Conservation (phyloP, 345 rosid species). For the Zanthoxylum bungeanum region DNA sequence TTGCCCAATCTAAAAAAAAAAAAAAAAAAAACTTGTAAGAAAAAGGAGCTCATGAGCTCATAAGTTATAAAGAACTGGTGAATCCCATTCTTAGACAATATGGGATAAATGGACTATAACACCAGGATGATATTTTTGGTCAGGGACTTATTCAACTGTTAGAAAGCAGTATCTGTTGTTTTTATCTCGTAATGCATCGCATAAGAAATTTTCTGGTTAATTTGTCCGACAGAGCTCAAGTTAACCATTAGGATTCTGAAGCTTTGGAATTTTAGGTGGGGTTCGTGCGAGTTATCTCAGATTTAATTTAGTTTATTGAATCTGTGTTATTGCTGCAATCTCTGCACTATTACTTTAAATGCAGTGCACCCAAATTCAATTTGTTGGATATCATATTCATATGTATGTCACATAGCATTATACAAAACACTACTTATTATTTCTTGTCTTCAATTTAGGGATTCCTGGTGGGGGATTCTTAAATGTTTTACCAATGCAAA, state of each 20-base stretch:
- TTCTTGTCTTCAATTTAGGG: background rate
- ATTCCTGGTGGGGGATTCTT: background rate
- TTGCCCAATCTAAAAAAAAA: no score
- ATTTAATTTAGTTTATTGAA: background rate
- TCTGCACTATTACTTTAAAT: background rate
- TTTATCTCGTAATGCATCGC: no score
- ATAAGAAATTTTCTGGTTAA: background rate
- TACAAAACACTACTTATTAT: background rate
- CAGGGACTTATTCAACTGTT: background rate
- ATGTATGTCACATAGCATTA: background rate
- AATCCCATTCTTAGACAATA: constrained; percentile 8
- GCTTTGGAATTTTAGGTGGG: background rate
- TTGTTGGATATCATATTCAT: background rate
- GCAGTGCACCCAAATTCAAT: background rate
- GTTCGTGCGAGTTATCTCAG: background rate
- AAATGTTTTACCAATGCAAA: background rate
- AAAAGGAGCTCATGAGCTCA: constrained; percentile 34
- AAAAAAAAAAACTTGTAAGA: no score
- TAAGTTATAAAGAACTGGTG: constrained; percentile 18
- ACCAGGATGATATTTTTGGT: background rate
- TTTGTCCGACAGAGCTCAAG: background rate
- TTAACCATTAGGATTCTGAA: background rate
- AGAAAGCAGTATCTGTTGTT: no score
- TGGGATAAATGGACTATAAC: background rate
- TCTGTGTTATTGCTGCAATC: background rate